Evolutionary conservation across 768 basidiomycete species (phyloP).

Genomic region (Pulveroboletus ravenelii): DNA sequence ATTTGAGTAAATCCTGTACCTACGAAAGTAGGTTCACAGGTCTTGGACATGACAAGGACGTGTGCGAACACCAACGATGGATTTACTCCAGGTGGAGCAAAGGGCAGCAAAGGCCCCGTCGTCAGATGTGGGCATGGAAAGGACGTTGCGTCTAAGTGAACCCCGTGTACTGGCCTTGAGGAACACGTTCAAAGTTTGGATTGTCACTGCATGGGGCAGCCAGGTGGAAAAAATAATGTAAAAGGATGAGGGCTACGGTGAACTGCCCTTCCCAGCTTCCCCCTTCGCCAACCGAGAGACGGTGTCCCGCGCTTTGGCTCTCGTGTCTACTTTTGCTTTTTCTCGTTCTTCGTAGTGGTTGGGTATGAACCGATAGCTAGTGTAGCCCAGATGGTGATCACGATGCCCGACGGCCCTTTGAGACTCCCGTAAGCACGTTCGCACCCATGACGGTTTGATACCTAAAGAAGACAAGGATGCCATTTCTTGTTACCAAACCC

Average conservation of each 20-base stretch:
- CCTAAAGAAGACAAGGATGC: too few species aligned
- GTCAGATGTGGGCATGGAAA: not conserved
- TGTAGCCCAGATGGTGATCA: not conserved
- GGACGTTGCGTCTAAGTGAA: not conserved
- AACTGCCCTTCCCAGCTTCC: too few species aligned
- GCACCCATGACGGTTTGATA: too few species aligned
- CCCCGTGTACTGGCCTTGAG: not conserved
- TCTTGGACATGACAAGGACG: not conserved
- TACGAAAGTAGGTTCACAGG: not conserved
- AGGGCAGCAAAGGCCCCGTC: not conserved
- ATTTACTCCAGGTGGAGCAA: too few species aligned
- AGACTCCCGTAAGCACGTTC: not conserved
- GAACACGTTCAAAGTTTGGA: not conserved
- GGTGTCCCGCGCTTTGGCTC: not conserved
- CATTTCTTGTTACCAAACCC: not conserved
- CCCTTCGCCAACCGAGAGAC: not conserved
- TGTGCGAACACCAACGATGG: not conserved
- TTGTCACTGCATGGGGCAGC: not conserved
- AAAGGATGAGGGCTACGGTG: too few species aligned
- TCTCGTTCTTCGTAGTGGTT: not conserved
- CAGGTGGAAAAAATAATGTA: too few species aligned
- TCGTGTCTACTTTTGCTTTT: not conserved
- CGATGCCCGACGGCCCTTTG: not conserved
- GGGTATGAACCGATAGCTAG: not conserved
- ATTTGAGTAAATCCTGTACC: not conserved